Percentiles rank a stretch among this genome's conserved stretches.
Conservation (phyloP, 257 asterid species). For the Catharanthus roseus region DNA sequence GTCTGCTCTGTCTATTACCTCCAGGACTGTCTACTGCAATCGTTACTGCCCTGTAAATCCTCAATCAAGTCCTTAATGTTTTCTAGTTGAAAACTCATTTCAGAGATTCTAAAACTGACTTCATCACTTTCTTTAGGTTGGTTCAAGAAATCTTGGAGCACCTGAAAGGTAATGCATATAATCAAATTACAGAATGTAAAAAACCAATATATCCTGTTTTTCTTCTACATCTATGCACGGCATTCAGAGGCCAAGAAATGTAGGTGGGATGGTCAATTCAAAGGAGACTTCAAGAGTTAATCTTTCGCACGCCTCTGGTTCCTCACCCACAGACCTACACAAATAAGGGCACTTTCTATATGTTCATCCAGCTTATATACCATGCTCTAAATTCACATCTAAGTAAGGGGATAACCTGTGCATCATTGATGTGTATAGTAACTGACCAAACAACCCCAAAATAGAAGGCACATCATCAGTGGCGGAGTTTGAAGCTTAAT, state of each 20-base stretch:
- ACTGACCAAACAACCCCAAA: neutral
- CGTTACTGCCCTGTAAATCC: conserved; percentile 50
- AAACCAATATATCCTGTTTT: neutral
- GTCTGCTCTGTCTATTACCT: conserved; percentile 43
- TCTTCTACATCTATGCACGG: neutral
- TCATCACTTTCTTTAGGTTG: conserved; percentile 61
- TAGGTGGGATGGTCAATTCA: neutral
- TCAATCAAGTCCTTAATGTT: conserved; percentile 61
- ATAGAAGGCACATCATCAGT: neutral
- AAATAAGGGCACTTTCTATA: neutral
- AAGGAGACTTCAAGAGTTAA: neutral
- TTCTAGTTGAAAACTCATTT: conserved; percentile 53
- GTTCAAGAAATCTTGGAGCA: conserved; percentile 64
- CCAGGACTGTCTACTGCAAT: conserved; percentile 52
- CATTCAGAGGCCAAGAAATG: neutral
- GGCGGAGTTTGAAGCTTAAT: too few relatives aligned
- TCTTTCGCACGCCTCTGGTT: neutral
- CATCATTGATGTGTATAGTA: neutral
- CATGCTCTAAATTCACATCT: neutral
- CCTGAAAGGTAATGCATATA: conserved; percentile 36
- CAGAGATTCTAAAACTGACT: conserved; percentile 35
- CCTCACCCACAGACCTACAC: neutral
- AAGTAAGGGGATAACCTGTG: neutral
- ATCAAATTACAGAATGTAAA: conserved; percentile 7
- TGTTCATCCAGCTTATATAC: neutral